A percentile compares a stretch with the other conserved stretches of the same genome.
Evolutionary conservation across 108 stramenopile species (phyloP).

Genomic region (Phaeodactylum tricornutum): DNA sequence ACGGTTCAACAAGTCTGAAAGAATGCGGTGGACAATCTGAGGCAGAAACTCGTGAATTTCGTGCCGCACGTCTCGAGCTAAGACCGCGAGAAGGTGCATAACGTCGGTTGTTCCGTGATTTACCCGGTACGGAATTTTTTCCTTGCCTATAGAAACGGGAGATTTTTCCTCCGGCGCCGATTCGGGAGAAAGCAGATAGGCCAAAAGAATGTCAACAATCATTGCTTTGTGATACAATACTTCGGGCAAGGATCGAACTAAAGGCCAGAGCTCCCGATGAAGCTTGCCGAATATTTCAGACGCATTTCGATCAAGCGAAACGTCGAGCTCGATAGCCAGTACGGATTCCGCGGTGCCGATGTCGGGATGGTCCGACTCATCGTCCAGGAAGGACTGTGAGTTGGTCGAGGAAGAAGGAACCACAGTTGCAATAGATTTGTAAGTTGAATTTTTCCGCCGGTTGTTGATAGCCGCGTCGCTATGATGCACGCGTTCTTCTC

Average conservation of each 20-base stretch:
- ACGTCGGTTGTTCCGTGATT: slow-evolving; percentile 80
- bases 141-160: not conserved
- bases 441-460: not conserved
- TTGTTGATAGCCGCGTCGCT: slow-evolving; percentile 9
- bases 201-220: slow-evolving; percentile 51
- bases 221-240: slow-evolving; percentile 57
- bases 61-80: slow-evolving; percentile 73
- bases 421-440: not conserved
- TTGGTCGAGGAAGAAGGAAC: slow-evolving; percentile 1
- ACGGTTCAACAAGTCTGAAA: slow-evolving; percentile 68
- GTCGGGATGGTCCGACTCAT: too few species aligned
- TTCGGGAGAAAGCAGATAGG: slow-evolving; percentile 45
- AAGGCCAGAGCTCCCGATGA: slow-evolving; percentile 45
- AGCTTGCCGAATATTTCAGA: slow-evolving; percentile 65
- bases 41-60: slow-evolving; percentile 67
- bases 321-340: slow-evolving; percentile 63
- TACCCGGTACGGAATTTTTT: slow-evolving; percentile 25
- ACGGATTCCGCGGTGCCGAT: slow-evolving; percentile 28
- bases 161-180: slow-evolving; percentile 18
- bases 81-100: slow-evolving; percentile 67
- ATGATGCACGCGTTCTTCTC: slow-evolving; percentile 71
- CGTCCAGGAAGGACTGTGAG: too few species aligned
- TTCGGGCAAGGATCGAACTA: slow-evolving; percentile 72
- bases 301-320: slow-evolving; percentile 68
- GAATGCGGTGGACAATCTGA: slow-evolving; percentile 55